These are phyloP conservation scores for Discostella stelligeroides DNA, from an alignment of 108 stramenopile genomes.

Conservation along the genomic window DNA sequence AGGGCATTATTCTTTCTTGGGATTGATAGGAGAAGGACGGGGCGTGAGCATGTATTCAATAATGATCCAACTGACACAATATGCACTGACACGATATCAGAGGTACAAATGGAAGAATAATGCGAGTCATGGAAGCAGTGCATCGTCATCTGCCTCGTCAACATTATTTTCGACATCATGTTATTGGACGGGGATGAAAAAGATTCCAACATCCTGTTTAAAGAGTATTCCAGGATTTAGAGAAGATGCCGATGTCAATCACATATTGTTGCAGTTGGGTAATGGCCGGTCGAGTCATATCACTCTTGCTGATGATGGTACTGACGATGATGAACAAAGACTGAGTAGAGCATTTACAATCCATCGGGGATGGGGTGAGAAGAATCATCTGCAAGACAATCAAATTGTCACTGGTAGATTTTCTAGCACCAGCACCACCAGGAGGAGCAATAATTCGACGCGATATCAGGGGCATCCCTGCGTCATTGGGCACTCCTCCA, in stretches of 20 bases:
- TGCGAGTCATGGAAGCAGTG: not conserved
- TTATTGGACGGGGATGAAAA: conserved; percentile 9
- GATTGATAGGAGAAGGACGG: conserved; percentile 12
- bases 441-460: not conserved
- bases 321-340: not conserved
- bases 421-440: not conserved
- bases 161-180: conserved; percentile 5
- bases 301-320: not conserved
- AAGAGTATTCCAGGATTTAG: conserved; percentile 51
- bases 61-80: conserved; percentile 20
- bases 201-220: conserved; percentile 50
- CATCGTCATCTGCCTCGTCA: not conserved
- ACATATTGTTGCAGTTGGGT: conserved; percentile 43
- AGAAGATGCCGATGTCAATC: conserved; percentile 58
- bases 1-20: not conserved
- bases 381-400: not conserved
- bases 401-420: conserved; percentile 21
- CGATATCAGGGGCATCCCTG: not conserved
- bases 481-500: too few species aligned
- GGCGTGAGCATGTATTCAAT: conserved; percentile 38
- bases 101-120: not conserved
- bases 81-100: conserved; percentile 8
- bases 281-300: not conserved
- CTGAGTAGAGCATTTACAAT: conserved; percentile 41
- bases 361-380: conserved; percentile 6